These are phyloP conservation scores for Phaeosphaeria sp. DNA, from an alignment of 2,329 filamentous ascomycete species.

Conservation along the genomic window DNA sequence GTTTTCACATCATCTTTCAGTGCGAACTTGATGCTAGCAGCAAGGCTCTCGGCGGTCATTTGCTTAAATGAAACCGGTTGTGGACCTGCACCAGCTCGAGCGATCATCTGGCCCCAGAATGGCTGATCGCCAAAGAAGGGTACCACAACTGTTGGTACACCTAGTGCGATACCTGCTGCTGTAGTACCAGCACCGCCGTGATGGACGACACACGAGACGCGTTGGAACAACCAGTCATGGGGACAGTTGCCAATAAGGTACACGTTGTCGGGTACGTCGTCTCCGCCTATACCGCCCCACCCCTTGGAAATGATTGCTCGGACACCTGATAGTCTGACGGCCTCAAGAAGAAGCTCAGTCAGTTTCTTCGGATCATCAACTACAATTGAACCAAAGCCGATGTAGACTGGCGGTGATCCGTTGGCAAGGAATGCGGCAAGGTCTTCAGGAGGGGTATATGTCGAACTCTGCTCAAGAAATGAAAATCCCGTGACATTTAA, in stretches of 20 bases:
- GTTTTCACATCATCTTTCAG: slow-evolving; percentile 46
- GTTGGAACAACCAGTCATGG: slow-evolving; percentile 66
- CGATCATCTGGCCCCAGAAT: slow-evolving; percentile 63
- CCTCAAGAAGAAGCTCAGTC: slow-evolving; percentile 56
- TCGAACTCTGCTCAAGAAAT: slow-evolving; percentile 47
- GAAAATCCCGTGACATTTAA: slow-evolving; percentile 56
- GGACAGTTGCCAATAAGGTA: slow-evolving; percentile 62
- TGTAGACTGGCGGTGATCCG: slow-evolving; percentile 61
- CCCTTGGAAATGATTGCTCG: slow-evolving; percentile 63
- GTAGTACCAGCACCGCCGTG: slow-evolving; percentile 68
- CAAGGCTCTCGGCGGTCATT: slow-evolving; percentile 54
- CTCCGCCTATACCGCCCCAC: slow-evolving; percentile 56
- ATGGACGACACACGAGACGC: slow-evolving; percentile 63
- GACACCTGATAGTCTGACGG: slow-evolving; percentile 44
- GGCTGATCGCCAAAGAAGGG: slow-evolving; percentile 67
- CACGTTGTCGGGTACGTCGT: slow-evolving; percentile 46
- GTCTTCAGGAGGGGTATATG: slow-evolving; percentile 50
- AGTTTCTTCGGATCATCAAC: slow-evolving; percentile 58
- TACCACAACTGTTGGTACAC: slow-evolving; percentile 61
- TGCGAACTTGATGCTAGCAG: slow-evolving; percentile 55
- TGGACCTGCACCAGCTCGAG: slow-evolving; percentile 58
- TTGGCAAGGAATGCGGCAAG: slow-evolving; percentile 55
- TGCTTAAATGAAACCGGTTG: slow-evolving; percentile 55
- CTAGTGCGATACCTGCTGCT: slow-evolving; percentile 60
- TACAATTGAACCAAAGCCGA: slow-evolving; percentile 65